A percentile compares a stretch with the other conserved stretches of the same genome.
Evolutionary conservation across 768 basidiomycete genomes (phyloP).

Genomic region (Lactarius evosmus): DNA sequence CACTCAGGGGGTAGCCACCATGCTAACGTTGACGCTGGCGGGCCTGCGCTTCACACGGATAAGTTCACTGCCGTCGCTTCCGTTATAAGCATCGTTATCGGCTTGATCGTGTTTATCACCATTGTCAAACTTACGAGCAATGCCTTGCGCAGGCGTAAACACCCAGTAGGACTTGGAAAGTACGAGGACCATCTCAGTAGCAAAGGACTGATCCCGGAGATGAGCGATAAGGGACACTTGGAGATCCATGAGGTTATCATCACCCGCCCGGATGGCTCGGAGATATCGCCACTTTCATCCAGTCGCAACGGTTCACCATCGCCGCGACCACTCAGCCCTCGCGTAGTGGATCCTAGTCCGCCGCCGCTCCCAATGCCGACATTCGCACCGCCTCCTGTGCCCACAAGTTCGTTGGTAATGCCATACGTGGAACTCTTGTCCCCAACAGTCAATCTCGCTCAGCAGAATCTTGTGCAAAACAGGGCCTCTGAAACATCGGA

Average conservation of each 20-base stretch:
- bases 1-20: background rate
- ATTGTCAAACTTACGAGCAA: conserved; percentile 25
- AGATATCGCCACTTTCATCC: conserved; percentile 17
- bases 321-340: conserved; percentile 2
- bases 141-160: conserved; percentile 23
- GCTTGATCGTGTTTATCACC: conserved; percentile 21
- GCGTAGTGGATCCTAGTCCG: background rate
- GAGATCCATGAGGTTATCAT: conserved; percentile 24
- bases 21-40: background rate
- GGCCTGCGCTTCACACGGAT: conserved; percentile 11
- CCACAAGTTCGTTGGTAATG: conserved; percentile 14
- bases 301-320: conserved; percentile 16
- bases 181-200: conserved; percentile 22
- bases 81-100: conserved; percentile 22
- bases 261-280: conserved; percentile 25
- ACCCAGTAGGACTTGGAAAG: conserved; percentile 10
- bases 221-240: conserved; percentile 10
- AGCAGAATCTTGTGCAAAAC: conserved; percentile 22
- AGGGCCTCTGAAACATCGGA: conserved; percentile 22
- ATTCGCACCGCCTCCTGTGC: conserved; percentile 24
- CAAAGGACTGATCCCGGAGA: conserved; percentile 22
- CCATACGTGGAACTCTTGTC: conserved; percentile 25
- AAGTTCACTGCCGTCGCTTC: conserved; percentile 23
- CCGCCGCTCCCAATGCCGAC: conserved; percentile 23
- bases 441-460: conserved; percentile 25